These are phyloP conservation scores for Neurospora sp. DNA, from an alignment of 495 filamentous ascomycete species.

Conservation along the genomic window DNA sequence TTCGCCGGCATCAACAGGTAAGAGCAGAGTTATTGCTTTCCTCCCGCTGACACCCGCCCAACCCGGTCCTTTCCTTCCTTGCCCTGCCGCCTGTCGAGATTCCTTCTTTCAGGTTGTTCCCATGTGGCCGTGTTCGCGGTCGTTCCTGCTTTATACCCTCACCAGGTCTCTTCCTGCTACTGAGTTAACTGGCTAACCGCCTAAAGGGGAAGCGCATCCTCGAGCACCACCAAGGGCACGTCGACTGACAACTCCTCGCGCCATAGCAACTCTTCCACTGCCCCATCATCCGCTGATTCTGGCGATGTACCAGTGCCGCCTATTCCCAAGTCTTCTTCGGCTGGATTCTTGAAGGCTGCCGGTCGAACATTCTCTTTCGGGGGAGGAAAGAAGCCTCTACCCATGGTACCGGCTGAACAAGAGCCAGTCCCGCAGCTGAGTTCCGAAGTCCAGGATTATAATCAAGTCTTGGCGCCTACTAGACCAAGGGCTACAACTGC, in stretches of 20 bases:
- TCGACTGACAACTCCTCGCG: slow-evolving; percentile 58
- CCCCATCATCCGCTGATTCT: slow-evolving; percentile 60
- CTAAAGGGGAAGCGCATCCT: slow-evolving; percentile 51
- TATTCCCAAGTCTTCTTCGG: slow-evolving; percentile 37
- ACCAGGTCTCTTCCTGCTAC: slow-evolving; percentile 3
- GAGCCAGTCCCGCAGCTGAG: slow-evolving; percentile 27
- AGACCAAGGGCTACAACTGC: slow-evolving; percentile 35
- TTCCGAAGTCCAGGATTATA: slow-evolving; percentile 19
- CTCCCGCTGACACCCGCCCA: not conserved
- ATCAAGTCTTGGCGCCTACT: slow-evolving; percentile 19
- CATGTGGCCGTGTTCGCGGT: not conserved
- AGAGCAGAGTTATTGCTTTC: slow-evolving; percentile 1
- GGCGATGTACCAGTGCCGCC: slow-evolving; percentile 50
- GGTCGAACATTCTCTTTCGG: slow-evolving; percentile 70
- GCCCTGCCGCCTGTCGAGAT: not conserved
- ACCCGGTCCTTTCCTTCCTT: not conserved
- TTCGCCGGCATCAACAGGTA: slow-evolving; percentile 47
- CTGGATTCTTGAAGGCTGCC: slow-evolving; percentile 50
- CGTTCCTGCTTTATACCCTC: not conserved
- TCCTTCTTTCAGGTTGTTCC: not conserved
- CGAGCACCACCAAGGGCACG: slow-evolving; percentile 51
- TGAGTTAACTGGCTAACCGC: slow-evolving; percentile 12
- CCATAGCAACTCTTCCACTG: slow-evolving; percentile 62
- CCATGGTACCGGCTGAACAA: slow-evolving; percentile 33
- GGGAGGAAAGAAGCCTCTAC: slow-evolving; percentile 36